phyloP scores from a whole-genome alignment of 2,329 filamentous ascomycete genomes.

The Diaporthe ilicicola region DNA sequence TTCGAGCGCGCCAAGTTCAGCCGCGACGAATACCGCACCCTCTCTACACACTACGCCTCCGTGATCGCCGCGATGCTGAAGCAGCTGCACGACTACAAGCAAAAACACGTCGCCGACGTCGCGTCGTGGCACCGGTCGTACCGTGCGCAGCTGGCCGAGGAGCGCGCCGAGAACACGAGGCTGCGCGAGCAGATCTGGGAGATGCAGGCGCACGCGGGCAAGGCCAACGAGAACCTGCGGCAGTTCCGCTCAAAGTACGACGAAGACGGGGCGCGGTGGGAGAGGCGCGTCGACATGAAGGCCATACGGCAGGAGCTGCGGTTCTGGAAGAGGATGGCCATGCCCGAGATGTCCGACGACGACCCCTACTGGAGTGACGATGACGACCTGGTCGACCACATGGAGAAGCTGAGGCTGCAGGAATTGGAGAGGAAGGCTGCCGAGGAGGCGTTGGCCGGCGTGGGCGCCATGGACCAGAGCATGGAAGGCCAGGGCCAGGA shows the following conservation, averaged over 20 bases:
- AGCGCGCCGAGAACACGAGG: slow-evolving; percentile 69
- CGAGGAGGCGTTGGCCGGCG: slow-evolving; percentile 46
- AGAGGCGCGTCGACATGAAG: slow-evolving; percentile 60
- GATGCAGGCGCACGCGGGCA: slow-evolving; percentile 68
- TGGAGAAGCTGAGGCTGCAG: slow-evolving; percentile 65
- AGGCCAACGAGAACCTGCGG: slow-evolving; percentile 66
- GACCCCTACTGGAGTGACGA: slow-evolving; percentile 71
- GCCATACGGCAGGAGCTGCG: slow-evolving; percentile 66
- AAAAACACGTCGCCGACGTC: slow-evolving; percentile 68
- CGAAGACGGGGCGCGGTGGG: slow-evolving; percentile 63
- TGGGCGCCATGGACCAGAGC: slow-evolving; percentile 24
- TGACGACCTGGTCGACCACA: slow-evolving; percentile 68
- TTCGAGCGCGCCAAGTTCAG: slow-evolving; percentile 69
- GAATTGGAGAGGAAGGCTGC: slow-evolving; percentile 58
- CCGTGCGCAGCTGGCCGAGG: slow-evolving; percentile 70
- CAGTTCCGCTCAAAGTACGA: slow-evolving; percentile 65
- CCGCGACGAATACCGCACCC: slow-evolving; percentile 67
- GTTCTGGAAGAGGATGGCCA: slow-evolving; percentile 73
- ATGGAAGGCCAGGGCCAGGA: slow-evolving; percentile 34
- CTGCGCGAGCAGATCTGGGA: slow-evolving; percentile 73
- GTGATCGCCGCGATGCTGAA: slow-evolving; percentile 66
- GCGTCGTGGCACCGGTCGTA: slow-evolving; percentile 73
- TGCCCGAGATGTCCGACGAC: slow-evolving; percentile 67
- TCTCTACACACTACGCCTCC: slow-evolving; percentile 66
- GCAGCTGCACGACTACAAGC: slow-evolving; percentile 73